Base-by-base conservation (phyloP, 805 yeast genomes). In the Schwanniomyces pseudopolymorphus region DNA sequence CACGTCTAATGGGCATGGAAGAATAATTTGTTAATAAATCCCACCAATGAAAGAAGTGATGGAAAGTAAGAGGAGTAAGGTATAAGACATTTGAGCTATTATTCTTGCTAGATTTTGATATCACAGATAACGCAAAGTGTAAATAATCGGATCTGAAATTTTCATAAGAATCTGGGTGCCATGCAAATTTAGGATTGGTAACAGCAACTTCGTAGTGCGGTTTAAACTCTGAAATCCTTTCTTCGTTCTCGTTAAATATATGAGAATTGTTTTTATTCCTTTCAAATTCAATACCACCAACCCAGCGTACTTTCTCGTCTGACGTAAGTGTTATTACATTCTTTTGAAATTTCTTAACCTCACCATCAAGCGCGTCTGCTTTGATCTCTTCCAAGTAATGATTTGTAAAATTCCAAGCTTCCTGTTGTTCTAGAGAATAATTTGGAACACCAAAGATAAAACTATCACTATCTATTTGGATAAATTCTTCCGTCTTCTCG, bases 91-190 rank as follows among this genome's bases (percentile, higher is more conserved):
- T 73, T 45, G 60, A 60, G 9, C 66, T 57, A 40, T 63, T 61
- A 0, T 70, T 70, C 5, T 53, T 51, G 4, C 53, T 37, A 0
- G 74, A 60, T 14, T 58, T 60, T 1, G 75, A 69, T 7, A 58
- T 59, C 5, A 73, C 77, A 0, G 72, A 58, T 5, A 73, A 55
- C 4, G 76, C 71, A 53, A 73, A 48, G 59, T 89, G 96, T 9
- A 92, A 73, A 59, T 81, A 91, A 45, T 89, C 84, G 51, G 96
- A 86, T 59, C 98, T 70, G 70, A 83, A 94, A 0, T 85, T 89
- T 10, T 64, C 67, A 61, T 85, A 92, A 0, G 97, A 88, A 66
- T 92, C 98, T 1, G 75, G 72, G 67, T 90, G 90, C 2, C 58
- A 57, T 0, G 62, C 66, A 14, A 61, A 55, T 25, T 81, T 81